Evolutionary conservation across 2,329 filamentous ascomycete genomes (phyloP).

Genomic region (Plenodomus biglobosus): DNA sequence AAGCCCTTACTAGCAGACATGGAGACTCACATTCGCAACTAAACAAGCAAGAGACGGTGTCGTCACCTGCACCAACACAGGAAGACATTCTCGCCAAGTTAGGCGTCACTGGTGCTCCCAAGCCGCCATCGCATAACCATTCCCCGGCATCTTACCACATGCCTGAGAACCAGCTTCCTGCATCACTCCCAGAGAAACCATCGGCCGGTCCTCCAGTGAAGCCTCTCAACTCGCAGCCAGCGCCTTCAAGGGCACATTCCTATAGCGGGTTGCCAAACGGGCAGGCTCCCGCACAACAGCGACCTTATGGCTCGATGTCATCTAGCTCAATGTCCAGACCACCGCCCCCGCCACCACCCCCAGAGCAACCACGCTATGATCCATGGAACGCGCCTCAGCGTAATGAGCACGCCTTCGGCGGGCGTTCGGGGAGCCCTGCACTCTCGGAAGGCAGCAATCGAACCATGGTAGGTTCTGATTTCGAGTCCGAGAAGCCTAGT

Average conservation of each 20-base stretch:
- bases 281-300: constrained; percentile 17
- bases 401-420: constrained; percentile 20
- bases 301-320: constrained; percentile 32
- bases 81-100: constrained; percentile 42
- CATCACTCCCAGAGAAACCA: constrained; percentile 23
- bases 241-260: constrained; percentile 25
- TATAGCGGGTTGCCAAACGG: constrained; percentile 20
- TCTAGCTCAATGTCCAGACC: constrained; percentile 10
- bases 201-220: constrained; percentile 5
- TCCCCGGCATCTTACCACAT: constrained; percentile 12
- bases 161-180: constrained; percentile 11
- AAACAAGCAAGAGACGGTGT: constrained; percentile 1
- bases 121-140: constrained; percentile 33
- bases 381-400: constrained; percentile 28
- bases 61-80: constrained; percentile 26
- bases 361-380: constrained; percentile 17
- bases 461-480: constrained; percentile 41
- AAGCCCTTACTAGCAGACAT: constrained; percentile 36
- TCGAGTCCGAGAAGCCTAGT: constrained; percentile 29
- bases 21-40: constrained; percentile 10
- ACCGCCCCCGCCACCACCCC: constrained; percentile 30
- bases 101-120: constrained; percentile 43
- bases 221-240: constrained; percentile 5
- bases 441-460: constrained; percentile 39
- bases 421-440: constrained; percentile 32